phyloP scores from a whole-genome alignment of 2,329 filamentous ascomycete species.

The Colletotrichum kahawae region DNA sequence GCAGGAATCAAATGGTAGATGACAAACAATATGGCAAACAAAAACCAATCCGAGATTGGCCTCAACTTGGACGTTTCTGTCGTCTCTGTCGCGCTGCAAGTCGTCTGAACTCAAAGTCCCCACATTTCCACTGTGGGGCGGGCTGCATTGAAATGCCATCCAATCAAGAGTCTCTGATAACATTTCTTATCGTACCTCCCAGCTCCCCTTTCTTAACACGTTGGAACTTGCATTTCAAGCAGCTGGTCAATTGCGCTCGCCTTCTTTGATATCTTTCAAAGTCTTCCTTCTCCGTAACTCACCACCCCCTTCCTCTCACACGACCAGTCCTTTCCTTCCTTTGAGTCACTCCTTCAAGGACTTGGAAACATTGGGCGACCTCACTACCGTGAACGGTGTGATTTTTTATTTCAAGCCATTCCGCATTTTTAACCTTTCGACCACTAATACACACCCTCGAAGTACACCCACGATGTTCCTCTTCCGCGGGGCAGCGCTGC shows the following conservation, averaged over 20 bases:
- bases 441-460: not conserved
- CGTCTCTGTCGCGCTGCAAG: not conserved
- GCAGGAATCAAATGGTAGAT: not conserved
- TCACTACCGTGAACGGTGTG: not conserved
- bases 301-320: not conserved
- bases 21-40: not conserved
- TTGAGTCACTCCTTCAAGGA: slow-evolving; percentile 7
- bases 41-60: not conserved
- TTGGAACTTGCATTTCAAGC: slow-evolving; percentile 23
- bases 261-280: not conserved
- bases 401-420: not conserved
- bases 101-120: slow-evolving; percentile 8
- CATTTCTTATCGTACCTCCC: slow-evolving; percentile 17
- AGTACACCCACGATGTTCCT: slow-evolving; percentile 49
- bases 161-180: slow-evolving; percentile 4
- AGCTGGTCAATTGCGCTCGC: slow-evolving; percentile 5
- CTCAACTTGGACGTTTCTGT: not conserved
- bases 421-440: not conserved
- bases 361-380: not conserved
- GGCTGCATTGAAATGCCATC: not conserved
- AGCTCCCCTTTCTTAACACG: slow-evolving; percentile 25
- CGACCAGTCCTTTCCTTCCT: not conserved
- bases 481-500: slow-evolving; percentile 50
- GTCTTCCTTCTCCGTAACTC: not conserved
- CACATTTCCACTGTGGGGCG: not conserved